Percentiles rank a stretch among this genome's conserved stretches.
These are phyloP conservation scores for Eutrema heterophyllum DNA, from an alignment of 345 rosid species.

Conservation along the genomic window DNA sequence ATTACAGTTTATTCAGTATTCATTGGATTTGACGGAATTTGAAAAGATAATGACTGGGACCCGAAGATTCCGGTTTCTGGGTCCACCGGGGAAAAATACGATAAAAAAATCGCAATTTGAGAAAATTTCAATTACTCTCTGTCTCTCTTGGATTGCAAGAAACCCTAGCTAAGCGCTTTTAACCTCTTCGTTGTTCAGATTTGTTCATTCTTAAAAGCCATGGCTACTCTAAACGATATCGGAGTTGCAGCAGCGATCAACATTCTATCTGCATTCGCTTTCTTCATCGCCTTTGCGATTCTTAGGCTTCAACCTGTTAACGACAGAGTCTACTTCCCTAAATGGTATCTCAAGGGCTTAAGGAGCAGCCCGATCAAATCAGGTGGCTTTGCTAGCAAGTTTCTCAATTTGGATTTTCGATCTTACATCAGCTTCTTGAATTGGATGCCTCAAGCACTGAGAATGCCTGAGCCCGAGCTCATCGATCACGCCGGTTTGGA, in stretches of 20 bases:
- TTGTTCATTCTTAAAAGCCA: constrained; percentile 19
- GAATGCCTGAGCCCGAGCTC: constrained; percentile 92
- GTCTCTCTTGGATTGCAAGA: constrained; percentile 25
- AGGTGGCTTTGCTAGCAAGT: constrained; percentile 59
- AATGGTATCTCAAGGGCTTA: constrained; percentile 86
- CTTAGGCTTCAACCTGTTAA: constrained; percentile 86
- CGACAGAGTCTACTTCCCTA: constrained; percentile 89
- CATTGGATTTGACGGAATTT: background rate
- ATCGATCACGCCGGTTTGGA: constrained; percentile 89
- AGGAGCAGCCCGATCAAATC: constrained; percentile 54
- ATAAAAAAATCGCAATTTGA: background rate
- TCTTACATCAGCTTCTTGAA: constrained; percentile 64
- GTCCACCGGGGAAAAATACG: no score
- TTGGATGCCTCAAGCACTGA: constrained; percentile 93
- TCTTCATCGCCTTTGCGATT: constrained; percentile 71
- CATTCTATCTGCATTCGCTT: constrained; percentile 67
- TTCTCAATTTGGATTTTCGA: constrained; percentile 72
- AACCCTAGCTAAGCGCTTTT: background rate
- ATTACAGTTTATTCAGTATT: background rate
- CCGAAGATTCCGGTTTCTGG: background rate
- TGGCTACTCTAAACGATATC: constrained; percentile 83
- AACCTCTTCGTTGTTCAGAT: background rate
- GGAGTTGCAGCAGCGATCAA: constrained; percentile 83
- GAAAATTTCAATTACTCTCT: no score
- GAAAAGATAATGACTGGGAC: background rate